Evolutionary conservation across 176 grass and related monocot species (phyloP), one percentile per base, ranked within the genome.

Genomic region (Urochloa ruziziensis): DNA sequence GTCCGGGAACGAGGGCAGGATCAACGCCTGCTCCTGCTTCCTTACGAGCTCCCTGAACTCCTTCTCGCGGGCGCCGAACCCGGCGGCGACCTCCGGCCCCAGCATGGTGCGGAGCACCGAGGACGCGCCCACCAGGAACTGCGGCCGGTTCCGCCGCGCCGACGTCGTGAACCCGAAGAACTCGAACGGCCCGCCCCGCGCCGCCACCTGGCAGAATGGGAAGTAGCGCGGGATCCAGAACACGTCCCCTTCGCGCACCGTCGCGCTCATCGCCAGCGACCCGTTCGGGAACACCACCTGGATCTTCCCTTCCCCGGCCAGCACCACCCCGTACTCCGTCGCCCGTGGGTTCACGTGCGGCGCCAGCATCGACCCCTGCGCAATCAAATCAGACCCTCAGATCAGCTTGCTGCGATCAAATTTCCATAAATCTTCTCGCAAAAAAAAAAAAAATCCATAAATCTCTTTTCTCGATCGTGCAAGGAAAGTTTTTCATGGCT

Each of bases 161-260:
- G 91, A 98, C 40, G 93, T 96, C n/a, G 87, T 94, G 85, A 96
- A 98, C 36, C 93, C 93, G 77, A 98, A 98, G 89, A 98, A 98
- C 85, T 81, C 91, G 27, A 98, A 82, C 24, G 96, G 85, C 1
- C 96, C 89, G 52, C 35, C 70, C 2, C 60, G 89, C 23, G 93
- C 87, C 29, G 96, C 93, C 49, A 98, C 84, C 75, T 98, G 96
- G 37, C 87, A 93, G 85, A 98, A 98, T 0, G 91, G 91, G 87
- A 94, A 94, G 85, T 85, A 94, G 60, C 89, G 96, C 33, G 96
- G 96, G 75, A 98, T 92, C 82, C 82, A 92, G 77, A 98, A 98
- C 73, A 92, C 93, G 60, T 96, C 93, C 48, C 93, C 91, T 33
- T 74, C 63, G 13, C 66, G 58, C 79, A 96, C 83, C 77, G 25